Evolutionary conservation across 495 filamentous ascomycete species (phyloP), one percentile per base, ranked within the genome.

Genomic region (Aspergillus avenaceus): DNA sequence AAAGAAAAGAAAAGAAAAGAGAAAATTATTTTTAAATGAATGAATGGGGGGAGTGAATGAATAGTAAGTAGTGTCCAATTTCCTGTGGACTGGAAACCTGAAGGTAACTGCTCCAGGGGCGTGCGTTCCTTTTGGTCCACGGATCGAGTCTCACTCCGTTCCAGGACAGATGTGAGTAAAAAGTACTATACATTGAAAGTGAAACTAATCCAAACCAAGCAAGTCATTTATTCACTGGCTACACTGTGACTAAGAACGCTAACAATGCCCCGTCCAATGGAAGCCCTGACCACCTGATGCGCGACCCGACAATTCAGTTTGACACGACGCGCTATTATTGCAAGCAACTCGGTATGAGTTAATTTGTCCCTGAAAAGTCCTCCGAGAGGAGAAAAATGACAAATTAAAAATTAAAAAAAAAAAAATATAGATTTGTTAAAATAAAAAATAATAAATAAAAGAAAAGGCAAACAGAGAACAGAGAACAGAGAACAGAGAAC

Each of bases 111-210:
- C 18, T 41, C 38, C 18, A 22, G 18, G 41, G 22, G 25, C 41
- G 18, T 19, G 41, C 29, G 44, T 32, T n/a, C 16, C 16, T 38
- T 38, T 25, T 46, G 44, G 28, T 26, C 45, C 45, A 48, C 45
- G 45, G 45, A 48, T 48, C 45, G 45, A 48, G 45, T 37, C 31
- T 40, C 12, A 18, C 22, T 38, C 45, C 22, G 45, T 48, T 40
- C 45, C 45, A 48, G 45, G 45, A 28, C 34, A 38, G 31, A 5
- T 19, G 13, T 38, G 16, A 38, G 34, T 38, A 38, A 38, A n/a
- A 36, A 38, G 34, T 38, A 38, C 34, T 19, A 9, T n/a, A n/a
- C n/a, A n/a, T n/a, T n/a, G n/a, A n/a, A n/a, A n/a, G n/a, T n/a
- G n/a, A n/a, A n/a, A 31, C 42, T 45, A 45, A 31, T 16, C 42